Evolutionary conservation across 306 rosid genomes (phyloP), one percentile per base, ranked within the genome.

Genomic region (Spatholobus suberectus): DNA sequence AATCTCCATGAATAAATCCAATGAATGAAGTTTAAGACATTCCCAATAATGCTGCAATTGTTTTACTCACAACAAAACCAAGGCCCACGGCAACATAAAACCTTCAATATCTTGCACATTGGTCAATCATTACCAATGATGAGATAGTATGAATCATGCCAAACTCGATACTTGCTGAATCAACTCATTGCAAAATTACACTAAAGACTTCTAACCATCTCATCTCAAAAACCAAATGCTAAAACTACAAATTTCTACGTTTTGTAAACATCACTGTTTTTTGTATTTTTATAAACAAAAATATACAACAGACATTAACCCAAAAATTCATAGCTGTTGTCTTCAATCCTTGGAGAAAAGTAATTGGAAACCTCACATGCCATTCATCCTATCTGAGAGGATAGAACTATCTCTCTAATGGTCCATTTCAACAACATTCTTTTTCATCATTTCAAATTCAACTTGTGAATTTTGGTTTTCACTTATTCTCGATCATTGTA

Each of bases 1-100:
- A 47, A 75, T 26, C 49, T 65, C 67, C 75, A 65, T 37, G 47
- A 63, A 79, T 6, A 24, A 26, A 68, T 51, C 32, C 26, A 52
- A 65, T 1, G 40, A 17, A 35, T 29, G 13, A 23, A 24, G 46
- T 38, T 66, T 9, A 11, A 63, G 63, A 21, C 8, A 66, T 43
- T 63, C 67, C 44, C 15, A 62, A 15, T 14, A 21, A 35, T 51
- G 65, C 32, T 29, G 32, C 32, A 29, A 29, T 35, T 37, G 65
- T 49, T 44, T 18, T 29, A 51, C 24, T 66, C 8, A 8, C 27
- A 15, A 58, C 63, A 78, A 78, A 51, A 17, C 18, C 12, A 27
- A 5, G 27, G 0, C 41, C 4, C 70, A 47, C 1, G 5, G 18
- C 21, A 74, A 35, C 79, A 58, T 57, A 38, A 8, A 37, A 35